These are phyloP conservation scores for Trichoderma semiorbis DNA, from an alignment of 2,329 filamentous ascomycete genomes.

Conservation along the genomic window DNA sequence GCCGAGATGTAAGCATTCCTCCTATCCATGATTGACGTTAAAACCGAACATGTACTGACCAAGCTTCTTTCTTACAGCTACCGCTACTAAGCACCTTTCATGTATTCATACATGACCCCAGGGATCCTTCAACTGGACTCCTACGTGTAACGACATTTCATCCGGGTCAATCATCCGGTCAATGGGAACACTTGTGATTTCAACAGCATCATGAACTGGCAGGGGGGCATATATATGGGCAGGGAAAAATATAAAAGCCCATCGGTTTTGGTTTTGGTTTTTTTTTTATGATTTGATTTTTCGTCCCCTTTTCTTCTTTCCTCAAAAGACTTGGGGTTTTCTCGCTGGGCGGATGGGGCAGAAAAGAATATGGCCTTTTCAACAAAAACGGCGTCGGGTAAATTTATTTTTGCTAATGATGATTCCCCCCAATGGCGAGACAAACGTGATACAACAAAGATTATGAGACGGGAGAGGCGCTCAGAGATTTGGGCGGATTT, in stretches of 20 bases:
- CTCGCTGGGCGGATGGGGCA: conserved; percentile 30
- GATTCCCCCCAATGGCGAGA: conserved; percentile 33
- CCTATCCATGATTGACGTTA: neutral
- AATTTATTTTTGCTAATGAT: conserved; percentile 35
- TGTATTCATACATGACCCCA: conserved; percentile 31
- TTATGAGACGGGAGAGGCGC: neutral
- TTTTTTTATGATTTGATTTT: neutral
- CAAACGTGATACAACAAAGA: conserved; percentile 15
- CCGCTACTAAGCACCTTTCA: conserved; percentile 41
- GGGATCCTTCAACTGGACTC: conserved; percentile 40
- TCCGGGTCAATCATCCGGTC: conserved; percentile 30
- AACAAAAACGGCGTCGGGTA: conserved; percentile 38
- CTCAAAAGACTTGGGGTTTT: conserved; percentile 25
- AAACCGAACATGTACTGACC: conserved; percentile 20
- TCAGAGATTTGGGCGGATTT: conserved; percentile 9
- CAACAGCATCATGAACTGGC: conserved; percentile 45
- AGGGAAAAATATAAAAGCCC: conserved; percentile 29
- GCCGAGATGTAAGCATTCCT: conserved; percentile 68
- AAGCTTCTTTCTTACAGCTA: conserved; percentile 29
- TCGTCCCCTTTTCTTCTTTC: conserved; percentile 4
- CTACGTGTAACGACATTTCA: conserved; percentile 35
- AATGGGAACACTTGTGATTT: conserved; percentile 40
- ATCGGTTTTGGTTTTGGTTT: conserved; percentile 22
- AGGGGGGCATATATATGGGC: conserved; percentile 32
- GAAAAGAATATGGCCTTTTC: conserved; percentile 39